Evolutionary conservation across 2,329 filamentous ascomycete species (phyloP).

Genomic region (Phyllosticta paracitricarpa): DNA sequence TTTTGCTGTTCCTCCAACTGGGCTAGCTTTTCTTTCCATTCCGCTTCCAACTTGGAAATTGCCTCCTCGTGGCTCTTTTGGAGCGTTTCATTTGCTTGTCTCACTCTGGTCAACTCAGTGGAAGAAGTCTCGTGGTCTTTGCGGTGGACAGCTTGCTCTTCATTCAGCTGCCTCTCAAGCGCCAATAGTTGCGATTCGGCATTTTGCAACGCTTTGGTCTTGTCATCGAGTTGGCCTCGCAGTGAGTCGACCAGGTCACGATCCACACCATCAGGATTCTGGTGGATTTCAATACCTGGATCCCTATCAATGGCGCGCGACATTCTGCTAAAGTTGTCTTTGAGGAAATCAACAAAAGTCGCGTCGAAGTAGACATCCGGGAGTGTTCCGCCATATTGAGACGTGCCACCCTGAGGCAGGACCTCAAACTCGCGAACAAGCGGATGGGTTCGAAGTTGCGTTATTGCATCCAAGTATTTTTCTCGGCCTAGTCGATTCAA

Average conservation of each 20-base stretch:
- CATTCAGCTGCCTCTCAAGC: conserved; percentile 50
- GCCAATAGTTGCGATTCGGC: conserved; percentile 46
- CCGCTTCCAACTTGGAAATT: conserved; percentile 39
- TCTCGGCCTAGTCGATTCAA: conserved; percentile 71
- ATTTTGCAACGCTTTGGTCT: conserved; percentile 49
- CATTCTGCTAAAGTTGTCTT: conserved; percentile 87
- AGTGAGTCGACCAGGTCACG: conserved; percentile 83
- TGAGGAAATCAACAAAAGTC: conserved; percentile 85
- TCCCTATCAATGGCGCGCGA: conserved; percentile 81
- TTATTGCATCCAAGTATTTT: conserved; percentile 74
- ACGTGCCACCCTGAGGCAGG: conserved; percentile 51
- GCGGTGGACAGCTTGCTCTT: conserved; percentile 64
- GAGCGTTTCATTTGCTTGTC: conserved; percentile 58
- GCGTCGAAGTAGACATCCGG: conserved; percentile 80
- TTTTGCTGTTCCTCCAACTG: conserved; percentile 41
- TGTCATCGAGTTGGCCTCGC: conserved; percentile 65
- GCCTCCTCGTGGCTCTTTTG: conserved; percentile 62
- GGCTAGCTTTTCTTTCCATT: conserved; percentile 22
- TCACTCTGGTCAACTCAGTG: conserved; percentile 43
- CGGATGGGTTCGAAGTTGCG: conserved; percentile 65
- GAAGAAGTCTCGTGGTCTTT: conserved; percentile 45
- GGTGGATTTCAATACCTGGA: conserved; percentile 66
- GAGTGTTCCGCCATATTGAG: conserved; percentile 38
- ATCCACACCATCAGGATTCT: conserved; percentile 86
- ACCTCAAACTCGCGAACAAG: conserved; percentile 86